Conservation (phyloP, 768 basidiomycete genomes). For the Kwoniella dejecticola region DNA sequence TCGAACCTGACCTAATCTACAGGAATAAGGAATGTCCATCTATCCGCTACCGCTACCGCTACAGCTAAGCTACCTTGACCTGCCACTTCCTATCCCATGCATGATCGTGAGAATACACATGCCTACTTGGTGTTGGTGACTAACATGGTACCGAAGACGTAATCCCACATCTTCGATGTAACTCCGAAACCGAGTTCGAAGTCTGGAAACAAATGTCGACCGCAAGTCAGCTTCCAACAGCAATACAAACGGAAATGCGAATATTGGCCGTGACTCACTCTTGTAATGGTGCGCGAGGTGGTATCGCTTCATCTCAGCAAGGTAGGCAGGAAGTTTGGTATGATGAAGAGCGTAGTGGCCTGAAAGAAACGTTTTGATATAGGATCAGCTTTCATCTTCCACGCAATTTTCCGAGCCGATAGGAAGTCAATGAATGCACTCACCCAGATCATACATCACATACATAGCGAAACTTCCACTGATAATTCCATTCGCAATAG, state of each 20-base stretch:
- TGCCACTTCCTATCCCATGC: neutral
- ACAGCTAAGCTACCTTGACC: too few relatives aligned
- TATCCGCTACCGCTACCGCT: too few relatives aligned
- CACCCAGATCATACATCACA: constrained; percentile 55
- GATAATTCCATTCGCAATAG: constrained; percentile 89
- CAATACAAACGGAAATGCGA: too few relatives aligned
- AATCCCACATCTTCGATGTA: constrained; percentile 90
- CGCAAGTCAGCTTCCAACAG: constrained; percentile 23
- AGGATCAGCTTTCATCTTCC: constrained; percentile 8
- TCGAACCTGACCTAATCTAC: too few relatives aligned
- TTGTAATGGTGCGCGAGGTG: constrained; percentile 98
- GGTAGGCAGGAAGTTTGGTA: constrained; percentile 77
- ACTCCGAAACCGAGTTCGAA: constrained; percentile 97
- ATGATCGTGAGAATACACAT: too few relatives aligned
- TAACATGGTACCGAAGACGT: constrained; percentile 75
- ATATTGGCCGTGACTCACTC: constrained; percentile 56
- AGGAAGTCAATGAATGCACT: too few relatives aligned
- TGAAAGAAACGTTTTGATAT: constrained; percentile 62
- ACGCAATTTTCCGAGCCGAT: neutral
- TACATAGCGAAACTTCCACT: constrained; percentile 67
- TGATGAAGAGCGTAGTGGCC: constrained; percentile 96
- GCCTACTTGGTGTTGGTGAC: constrained; percentile 48
- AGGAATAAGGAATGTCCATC: too few relatives aligned
- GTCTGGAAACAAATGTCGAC: constrained; percentile 54
- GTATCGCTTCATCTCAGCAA: constrained; percentile 93